Percentiles rank a stretch among this genome's conserved stretches.
Conservation (phyloP, 805 yeast genomes). For the Cyberlindnera maritima region DNA sequence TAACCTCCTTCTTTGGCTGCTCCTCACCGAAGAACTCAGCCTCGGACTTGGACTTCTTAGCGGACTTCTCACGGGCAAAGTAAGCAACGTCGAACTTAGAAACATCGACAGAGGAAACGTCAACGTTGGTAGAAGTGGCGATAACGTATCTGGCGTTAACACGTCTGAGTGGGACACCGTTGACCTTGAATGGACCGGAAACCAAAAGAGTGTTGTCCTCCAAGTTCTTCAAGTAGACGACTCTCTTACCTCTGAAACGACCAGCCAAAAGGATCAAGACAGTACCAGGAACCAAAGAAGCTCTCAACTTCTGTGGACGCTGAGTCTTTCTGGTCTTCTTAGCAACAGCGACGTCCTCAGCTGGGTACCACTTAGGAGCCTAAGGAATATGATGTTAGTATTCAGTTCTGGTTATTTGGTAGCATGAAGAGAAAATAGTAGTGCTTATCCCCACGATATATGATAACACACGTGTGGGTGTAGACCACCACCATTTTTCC, state of each 20-base stretch:
- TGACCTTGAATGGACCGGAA: slow-evolving; percentile 98
- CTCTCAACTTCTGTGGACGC: slow-evolving; percentile 93
- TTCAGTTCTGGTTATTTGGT: not conserved
- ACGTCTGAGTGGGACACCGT: slow-evolving; percentile 99
- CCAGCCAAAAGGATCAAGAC: slow-evolving; percentile 97
- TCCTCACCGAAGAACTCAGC: slow-evolving; percentile 86
- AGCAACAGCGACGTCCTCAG: slow-evolving; percentile 85
- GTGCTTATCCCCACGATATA: not conserved
- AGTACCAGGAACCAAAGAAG: slow-evolving; percentile 96
- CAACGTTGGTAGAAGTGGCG: slow-evolving; percentile 94
- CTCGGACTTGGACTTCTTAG: slow-evolving; percentile 83
- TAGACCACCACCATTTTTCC: not conserved
- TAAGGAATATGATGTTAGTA: not conserved
- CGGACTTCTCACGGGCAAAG: slow-evolving; percentile 93
- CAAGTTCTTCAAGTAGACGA: slow-evolving; percentile 92
- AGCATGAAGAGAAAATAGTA: not conserved
- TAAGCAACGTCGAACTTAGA: slow-evolving; percentile 90
- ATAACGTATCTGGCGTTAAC: slow-evolving; percentile 98
- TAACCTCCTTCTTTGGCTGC: slow-evolving; percentile 76
- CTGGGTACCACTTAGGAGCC: slow-evolving; percentile 92
- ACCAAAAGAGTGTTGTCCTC: slow-evolving; percentile 98
- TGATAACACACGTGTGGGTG: not conserved
- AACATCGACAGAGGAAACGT: slow-evolving; percentile 76
- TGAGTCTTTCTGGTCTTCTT: slow-evolving; percentile 87
- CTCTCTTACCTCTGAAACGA: slow-evolving; percentile 99